phyloP scores from a whole-genome alignment of 768 basidiomycete species.

The Trametes gibbosa region DNA sequence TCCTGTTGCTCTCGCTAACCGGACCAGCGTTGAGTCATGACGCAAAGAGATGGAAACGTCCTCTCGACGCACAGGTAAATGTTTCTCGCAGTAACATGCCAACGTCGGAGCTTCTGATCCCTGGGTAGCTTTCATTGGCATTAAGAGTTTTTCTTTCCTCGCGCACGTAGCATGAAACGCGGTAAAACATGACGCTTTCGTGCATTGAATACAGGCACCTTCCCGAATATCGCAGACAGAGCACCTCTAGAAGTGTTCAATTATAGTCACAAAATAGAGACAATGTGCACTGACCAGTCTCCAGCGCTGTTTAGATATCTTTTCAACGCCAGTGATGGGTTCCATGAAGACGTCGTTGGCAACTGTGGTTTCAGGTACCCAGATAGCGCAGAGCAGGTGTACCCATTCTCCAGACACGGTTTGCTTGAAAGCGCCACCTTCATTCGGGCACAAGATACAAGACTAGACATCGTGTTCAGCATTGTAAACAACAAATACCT shows the following conservation, averaged over 20 bases:
- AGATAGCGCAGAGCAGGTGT: conserved; percentile 94
- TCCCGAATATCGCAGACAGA: conserved; percentile 54
- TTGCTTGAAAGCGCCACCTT: conserved; percentile 98
- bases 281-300: conserved; percentile 76
- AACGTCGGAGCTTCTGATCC: conserved; percentile 72
- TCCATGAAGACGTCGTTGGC: conserved; percentile 98
- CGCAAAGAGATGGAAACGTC: not conserved
- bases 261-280: not conserved
- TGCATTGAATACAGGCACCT: conserved; percentile 97
- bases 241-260: conserved; percentile 45
- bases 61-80: conserved; percentile 69
- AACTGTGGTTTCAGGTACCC: conserved; percentile 92
- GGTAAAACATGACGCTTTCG: conserved; percentile 82
- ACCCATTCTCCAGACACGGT: conserved; percentile 92
- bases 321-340: conserved; percentile 87
- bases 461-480: conserved; percentile 44
- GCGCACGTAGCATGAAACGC: conserved; percentile 97
- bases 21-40: not conserved
- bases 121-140: conserved; percentile 83
- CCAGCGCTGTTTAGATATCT: conserved; percentile 88
- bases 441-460: conserved; percentile 94
- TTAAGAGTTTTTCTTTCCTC: conserved; percentile 75
- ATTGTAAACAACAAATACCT: not conserved
- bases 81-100: conserved; percentile 84
- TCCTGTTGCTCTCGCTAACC: conserved; percentile 68